Percentiles rank a stretch among this genome's conserved stretches.
Conservation (phyloP, 2,329 filamentous ascomycete species). For the Ascochyta clinopodiicola region DNA sequence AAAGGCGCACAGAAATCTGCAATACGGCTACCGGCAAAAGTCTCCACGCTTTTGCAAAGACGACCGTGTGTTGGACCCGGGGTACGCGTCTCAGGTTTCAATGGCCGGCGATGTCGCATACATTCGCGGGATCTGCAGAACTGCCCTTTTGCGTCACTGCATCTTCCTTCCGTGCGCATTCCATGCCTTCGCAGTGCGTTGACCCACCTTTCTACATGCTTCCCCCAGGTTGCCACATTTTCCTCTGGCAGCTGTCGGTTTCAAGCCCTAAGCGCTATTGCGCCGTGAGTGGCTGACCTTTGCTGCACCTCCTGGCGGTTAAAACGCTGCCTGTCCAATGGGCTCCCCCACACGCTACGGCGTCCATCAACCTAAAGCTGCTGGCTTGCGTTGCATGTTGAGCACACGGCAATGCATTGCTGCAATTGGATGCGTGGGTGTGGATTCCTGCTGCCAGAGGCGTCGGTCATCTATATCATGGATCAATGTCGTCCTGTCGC, state of each 20-base stretch:
- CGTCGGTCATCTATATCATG: conserved; percentile 29
- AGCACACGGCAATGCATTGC: conserved; percentile 23
- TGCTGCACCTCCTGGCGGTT: conserved; percentile 35
- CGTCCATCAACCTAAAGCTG: conserved; percentile 15
- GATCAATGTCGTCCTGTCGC: conserved; percentile 28
- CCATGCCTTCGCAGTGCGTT: conserved; percentile 6
- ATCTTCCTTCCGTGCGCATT: conserved; percentile 7
- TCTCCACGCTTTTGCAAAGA: neutral
- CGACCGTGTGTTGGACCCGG: conserved; percentile 4
- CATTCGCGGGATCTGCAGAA: conserved; percentile 2
- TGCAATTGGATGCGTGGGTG: conserved; percentile 27
- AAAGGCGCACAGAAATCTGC: neutral
- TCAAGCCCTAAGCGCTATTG: conserved; percentile 41
- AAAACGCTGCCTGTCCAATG: conserved; percentile 27
- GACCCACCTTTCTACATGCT: conserved; percentile 11
- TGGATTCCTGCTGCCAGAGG: conserved; percentile 14
- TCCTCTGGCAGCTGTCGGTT: conserved; percentile 28
- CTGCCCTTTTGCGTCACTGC: neutral
- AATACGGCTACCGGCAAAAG: neutral
- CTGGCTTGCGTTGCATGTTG: conserved; percentile 27
- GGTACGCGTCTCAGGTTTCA: conserved; percentile 11
- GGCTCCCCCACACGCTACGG: conserved; percentile 1
- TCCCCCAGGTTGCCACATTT: conserved; percentile 19
- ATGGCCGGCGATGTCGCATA: conserved; percentile 11
- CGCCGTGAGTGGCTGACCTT: conserved; percentile 32